Conservation (phyloP, 129 eudicot genomes). For the Helianthus tuberosus region DNA sequence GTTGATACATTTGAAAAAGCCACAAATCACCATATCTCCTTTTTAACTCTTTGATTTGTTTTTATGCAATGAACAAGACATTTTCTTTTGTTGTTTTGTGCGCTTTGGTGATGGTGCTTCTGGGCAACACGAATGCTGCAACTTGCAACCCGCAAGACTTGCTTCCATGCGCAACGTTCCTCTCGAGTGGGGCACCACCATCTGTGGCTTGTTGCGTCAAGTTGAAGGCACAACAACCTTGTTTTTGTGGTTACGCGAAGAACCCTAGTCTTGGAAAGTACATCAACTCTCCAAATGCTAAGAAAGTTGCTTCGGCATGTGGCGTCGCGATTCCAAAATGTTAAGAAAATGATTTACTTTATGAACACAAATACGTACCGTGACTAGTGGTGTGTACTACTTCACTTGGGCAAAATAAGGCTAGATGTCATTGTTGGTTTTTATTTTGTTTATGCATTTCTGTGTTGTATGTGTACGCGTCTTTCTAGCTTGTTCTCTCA, state of each 20-base stretch:
- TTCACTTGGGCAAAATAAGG: conserved; percentile 26
- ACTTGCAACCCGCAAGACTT: conserved; percentile 31
- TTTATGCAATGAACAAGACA: conserved; percentile 27
- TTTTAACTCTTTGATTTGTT: not conserved
- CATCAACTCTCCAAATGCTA: conserved; percentile 36
- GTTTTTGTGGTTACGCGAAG: conserved; percentile 27
- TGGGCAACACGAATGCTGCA: conserved; percentile 25
- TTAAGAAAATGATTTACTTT: conserved; percentile 6
- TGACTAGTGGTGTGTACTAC: conserved; percentile 3
- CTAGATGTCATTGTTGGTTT: conserved; percentile 3
- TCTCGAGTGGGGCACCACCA: conserved; percentile 31
- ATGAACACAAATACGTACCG: not conserved
- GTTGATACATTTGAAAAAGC: not conserved
- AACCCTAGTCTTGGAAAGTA: conserved; percentile 28
- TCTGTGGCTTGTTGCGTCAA: conserved; percentile 30
- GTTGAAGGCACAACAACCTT: conserved; percentile 36
- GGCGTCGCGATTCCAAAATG: conserved; percentile 38
- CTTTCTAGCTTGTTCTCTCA: not conserved
- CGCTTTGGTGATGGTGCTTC: conserved; percentile 16
- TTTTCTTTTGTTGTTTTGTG: conserved; percentile 20
- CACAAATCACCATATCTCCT: conserved; percentile 16
- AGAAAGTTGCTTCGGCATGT: conserved; percentile 36
- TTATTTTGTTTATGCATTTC: not conserved
- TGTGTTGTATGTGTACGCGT: not conserved
- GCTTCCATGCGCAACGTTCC: conserved; percentile 20